Base-by-base conservation (phyloP, 2,329 filamentous ascomycete species). In the Xylogone sp. region DNA sequence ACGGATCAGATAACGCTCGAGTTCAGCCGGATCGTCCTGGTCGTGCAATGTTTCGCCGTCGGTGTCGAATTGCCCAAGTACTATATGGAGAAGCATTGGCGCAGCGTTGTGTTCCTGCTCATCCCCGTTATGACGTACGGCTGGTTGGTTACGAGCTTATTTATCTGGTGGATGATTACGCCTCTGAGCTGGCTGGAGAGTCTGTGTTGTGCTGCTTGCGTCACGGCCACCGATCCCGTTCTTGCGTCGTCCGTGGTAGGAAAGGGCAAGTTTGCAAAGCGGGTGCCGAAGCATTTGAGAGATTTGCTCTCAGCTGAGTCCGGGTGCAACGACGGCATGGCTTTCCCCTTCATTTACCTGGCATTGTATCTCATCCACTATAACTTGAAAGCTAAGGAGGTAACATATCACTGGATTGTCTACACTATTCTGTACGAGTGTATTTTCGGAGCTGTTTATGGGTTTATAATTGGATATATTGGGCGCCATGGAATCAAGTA, bases 281-380 rank as follows among this genome's bases (percentile, higher is more conserved):
- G 94, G 56, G 91, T 99, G 3, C 94, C 94, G 20, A 97, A 97
- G 75, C 94, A 99, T 84, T 75, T 99, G 73, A 83, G 94, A 77
- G 94, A 99, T 72, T 68, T 99, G 48, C 77, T 99, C 12, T 99
- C 94, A 3, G 92, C 92, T 51, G 94, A 99, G 72, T 99, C 94
- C 7, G 94, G 94, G 24, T 99, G 94, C 74, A 99, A 99, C 78
- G 94, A 99, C 69, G 94, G 94, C 71, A 99, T 99, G 94, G 94
- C 94, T 1, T 99, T 99, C 66, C 94, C 94, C 0, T 99, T 99
- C 69, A 83, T 99, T 63, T 99, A 99, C 68, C 78, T 99, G 24
- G 86, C 89, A 1, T 75, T 97, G 24, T 97, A 97, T 69, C 81
- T 97, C 45, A 89, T 97, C 59, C 83, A 87, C 59, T 96, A 93